Base-by-base conservation (phyloP, 1,284 basidiomycete genomes). In the Ceratobasidium sp. region DNA sequence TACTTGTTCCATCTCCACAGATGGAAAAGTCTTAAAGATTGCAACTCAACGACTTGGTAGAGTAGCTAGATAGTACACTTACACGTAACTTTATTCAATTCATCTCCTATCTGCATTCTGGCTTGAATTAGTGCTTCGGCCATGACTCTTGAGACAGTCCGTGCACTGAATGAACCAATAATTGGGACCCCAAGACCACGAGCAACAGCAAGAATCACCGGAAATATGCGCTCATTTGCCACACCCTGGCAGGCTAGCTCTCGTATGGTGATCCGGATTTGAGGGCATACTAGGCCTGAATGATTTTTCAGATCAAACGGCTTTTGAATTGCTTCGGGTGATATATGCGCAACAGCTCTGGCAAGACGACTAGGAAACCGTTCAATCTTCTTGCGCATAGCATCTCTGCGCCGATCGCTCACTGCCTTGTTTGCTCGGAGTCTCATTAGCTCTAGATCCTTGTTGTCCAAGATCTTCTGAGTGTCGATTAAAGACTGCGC, bases 41-140 rank as follows among this genome's bases (percentile, higher is more conserved):
- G 16, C 11, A 7, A 16, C 5, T 38, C 35, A 30, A 30, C 26
- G 5, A 63, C 11, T 4, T 38, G 4, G 11, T 6, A 26, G n/a
- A 43, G 11, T 26, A 8, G 32, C 47, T 5, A 2, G 23, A 49
- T 1, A 21, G 2, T 11, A 47, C 6, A 35, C 61, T 63, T n/a
- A 63, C 61, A 63, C 11, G 26, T 14, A 5, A 43, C 23, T 49
- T 49, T 11, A 14, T 26, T 14, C 5, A 63, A 16, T 9, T 63
- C 61, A 35, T 49, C 23, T 14, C 5, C 61, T 2, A 63, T n/a
- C n/a, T 63, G 61, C 16, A 63, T 49, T 1, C 30, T 9, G 2
- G 61, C 43, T 49, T 63, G 61, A 18, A 63, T 43, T 8, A 63
- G 44, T 16, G 43, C 61, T 30, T 63, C 46, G 1, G 47, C 28